phyloP scores from a whole-genome alignment of 2,329 filamentous ascomycete genomes.

The Ceratocystis papillata region DNA sequence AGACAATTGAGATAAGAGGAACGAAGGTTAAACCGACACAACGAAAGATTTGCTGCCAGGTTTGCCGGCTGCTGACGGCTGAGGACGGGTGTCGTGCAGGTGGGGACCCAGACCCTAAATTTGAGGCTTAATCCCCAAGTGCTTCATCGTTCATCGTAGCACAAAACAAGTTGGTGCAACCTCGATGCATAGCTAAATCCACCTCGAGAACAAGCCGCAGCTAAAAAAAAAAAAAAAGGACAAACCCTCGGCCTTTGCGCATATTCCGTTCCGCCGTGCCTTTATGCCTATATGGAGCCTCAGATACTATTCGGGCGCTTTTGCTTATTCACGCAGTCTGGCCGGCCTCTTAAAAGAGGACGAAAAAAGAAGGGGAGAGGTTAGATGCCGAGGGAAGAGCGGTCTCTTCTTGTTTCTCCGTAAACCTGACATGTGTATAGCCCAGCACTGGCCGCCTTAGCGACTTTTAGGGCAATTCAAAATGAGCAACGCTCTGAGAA shows the following conservation, averaged over 20 bases:
- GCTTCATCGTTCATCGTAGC: neutral
- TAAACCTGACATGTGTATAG: neutral
- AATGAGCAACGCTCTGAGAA: neutral
- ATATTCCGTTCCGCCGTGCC: neutral
- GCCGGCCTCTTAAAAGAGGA: neutral
- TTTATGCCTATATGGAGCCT: neutral
- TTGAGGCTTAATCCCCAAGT: too few species aligned
- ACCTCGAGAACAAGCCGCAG: neutral
- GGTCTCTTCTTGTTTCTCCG: neutral
- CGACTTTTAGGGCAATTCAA: too few species aligned
- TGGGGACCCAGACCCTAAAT: neutral
- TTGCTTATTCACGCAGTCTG: neutral
- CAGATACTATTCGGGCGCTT: neutral
- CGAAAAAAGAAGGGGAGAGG: neutral
- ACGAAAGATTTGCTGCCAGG: neutral
- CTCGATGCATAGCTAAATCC: neutral
- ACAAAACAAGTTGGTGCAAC: neutral
- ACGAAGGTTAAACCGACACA: neutral
- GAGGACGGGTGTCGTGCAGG: neutral
- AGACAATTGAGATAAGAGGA: slow-evolving; percentile 2
- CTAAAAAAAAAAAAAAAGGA: neutral
- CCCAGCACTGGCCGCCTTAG: neutral
- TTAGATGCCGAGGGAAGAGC: neutral
- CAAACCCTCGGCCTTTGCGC: neutral
- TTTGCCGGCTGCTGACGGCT: neutral